Evolutionary conservation across 345 rosid genomes (phyloP).

Genomic region (Orychophragmus violaceus): DNA sequence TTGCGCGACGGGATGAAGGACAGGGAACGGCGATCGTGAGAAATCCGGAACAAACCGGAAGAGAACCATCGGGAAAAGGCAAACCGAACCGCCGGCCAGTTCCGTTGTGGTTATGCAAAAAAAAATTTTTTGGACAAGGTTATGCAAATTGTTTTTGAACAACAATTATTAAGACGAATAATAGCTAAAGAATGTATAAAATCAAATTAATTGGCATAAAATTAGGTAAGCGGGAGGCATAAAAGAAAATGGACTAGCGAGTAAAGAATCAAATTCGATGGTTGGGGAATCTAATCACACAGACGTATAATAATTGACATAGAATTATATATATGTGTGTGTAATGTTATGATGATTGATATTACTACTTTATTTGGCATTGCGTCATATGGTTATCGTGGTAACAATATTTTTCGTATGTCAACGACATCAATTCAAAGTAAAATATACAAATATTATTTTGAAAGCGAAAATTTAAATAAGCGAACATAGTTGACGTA

Average conservation of each 20-base stretch:
- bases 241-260: no score
- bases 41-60: no score
- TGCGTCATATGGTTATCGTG: conserved; percentile 17
- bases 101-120: neutral
- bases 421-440: neutral
- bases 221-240: neutral
- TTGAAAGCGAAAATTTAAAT: neutral
- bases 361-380: conserved; percentile 9
- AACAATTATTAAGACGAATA: neutral
- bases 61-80: no score
- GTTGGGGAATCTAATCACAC: conserved; percentile 9
- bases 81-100: no score
- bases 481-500: neutral
- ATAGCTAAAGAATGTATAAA: neutral
- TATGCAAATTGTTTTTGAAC: no score
- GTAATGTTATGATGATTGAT: neutral
- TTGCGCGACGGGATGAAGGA: no score
- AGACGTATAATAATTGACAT: no score
- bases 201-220: neutral
- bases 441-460: neutral
- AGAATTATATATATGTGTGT: neutral
- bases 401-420: conserved; percentile 3
- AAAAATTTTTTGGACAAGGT: neutral
- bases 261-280: neutral
- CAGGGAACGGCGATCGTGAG: no score